phyloP scores from a whole-genome alignment of 2,329 filamentous ascomycete genomes.

The Cladosporium sphaerospermum region DNA sequence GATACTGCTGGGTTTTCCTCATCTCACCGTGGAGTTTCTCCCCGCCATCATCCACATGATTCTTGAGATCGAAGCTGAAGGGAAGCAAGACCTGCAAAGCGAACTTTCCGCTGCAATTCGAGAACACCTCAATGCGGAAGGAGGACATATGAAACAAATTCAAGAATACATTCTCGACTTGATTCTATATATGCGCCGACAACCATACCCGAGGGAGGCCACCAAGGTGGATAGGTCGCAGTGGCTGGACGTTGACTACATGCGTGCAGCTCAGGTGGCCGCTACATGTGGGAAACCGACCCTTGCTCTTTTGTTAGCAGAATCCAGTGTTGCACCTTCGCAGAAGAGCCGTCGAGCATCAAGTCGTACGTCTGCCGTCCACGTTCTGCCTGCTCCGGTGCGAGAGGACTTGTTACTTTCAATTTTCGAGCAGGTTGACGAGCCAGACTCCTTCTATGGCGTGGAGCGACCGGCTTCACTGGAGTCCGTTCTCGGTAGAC shows the following conservation, averaged over 20 bases:
- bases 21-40: slow-evolving; percentile 67
- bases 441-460: slow-evolving; percentile 94
- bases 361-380: slow-evolving; percentile 18
- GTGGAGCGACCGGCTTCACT: slow-evolving; percentile 72
- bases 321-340: slow-evolving; percentile 43
- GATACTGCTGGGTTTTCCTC: slow-evolving; percentile 32
- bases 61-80: slow-evolving; percentile 61
- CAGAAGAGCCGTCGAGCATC: slow-evolving; percentile 19
- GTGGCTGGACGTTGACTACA: slow-evolving; percentile 82
- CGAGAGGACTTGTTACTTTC: slow-evolving; percentile 65
- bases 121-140: slow-evolving; percentile 52
- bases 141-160: slow-evolving; percentile 53
- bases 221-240: slow-evolving; percentile 71
- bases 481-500: slow-evolving; percentile 67
- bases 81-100: slow-evolving; percentile 53
- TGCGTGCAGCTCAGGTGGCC: slow-evolving; percentile 64
- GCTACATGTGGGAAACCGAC: slow-evolving; percentile 78
- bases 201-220: slow-evolving; percentile 64
- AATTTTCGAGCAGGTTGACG: slow-evolving; percentile 89
- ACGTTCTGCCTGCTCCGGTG: slow-evolving; percentile 32
- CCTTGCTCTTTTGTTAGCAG: slow-evolving; percentile 75
- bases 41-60: slow-evolving; percentile 74
- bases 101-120: slow-evolving; percentile 60
- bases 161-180: slow-evolving; percentile 65
- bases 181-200: slow-evolving; percentile 82